Evolutionary conservation across 495 filamentous ascomycete genomes (phyloP).

Genomic region (Hypoxylon intermedium): DNA sequence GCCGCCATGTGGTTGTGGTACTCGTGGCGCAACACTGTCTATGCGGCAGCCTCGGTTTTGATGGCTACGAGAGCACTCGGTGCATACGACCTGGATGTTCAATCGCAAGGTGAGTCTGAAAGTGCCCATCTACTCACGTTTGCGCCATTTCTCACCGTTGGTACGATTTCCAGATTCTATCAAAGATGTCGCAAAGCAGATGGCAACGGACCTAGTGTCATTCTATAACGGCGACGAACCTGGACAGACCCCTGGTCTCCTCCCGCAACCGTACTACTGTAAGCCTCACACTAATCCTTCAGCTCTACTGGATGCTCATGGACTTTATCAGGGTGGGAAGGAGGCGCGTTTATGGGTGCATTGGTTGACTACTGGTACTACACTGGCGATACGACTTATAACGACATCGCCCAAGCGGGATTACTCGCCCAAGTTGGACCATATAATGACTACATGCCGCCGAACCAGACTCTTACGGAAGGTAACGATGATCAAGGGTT

Average conservation of each 20-base stretch:
- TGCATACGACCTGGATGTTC: conserved; percentile 28
- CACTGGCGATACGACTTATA: conserved; percentile 69
- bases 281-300: conserved; percentile 2
- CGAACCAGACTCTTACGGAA: conserved; percentile 66
- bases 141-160: conserved; percentile 3
- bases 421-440: conserved; percentile 67
- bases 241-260: conserved; percentile 57
- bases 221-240: conserved; percentile 72
- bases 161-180: conserved; percentile 63
- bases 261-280: conserved; percentile 56
- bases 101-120: conserved; percentile 24
- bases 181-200: conserved; percentile 64
- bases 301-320: conserved; percentile 39
- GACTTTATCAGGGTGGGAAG: conserved; percentile 78
- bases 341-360: conserved; percentile 73
- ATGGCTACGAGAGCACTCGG: conserved; percentile 13
- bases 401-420: conserved; percentile 59
- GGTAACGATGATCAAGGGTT: conserved; percentile 75
- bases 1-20: conserved; percentile 23
- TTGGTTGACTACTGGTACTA: conserved; percentile 74
- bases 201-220: conserved; percentile 69
- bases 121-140: background rate
- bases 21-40: conserved; percentile 21
- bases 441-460: conserved; percentile 65
- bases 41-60: conserved; percentile 25